A percentile compares a stretch with the other conserved stretches of the same genome.
Conservation (phyloP, 2,329 filamentous ascomycete species). For the Cadophora luteo-olivacea region DNA sequence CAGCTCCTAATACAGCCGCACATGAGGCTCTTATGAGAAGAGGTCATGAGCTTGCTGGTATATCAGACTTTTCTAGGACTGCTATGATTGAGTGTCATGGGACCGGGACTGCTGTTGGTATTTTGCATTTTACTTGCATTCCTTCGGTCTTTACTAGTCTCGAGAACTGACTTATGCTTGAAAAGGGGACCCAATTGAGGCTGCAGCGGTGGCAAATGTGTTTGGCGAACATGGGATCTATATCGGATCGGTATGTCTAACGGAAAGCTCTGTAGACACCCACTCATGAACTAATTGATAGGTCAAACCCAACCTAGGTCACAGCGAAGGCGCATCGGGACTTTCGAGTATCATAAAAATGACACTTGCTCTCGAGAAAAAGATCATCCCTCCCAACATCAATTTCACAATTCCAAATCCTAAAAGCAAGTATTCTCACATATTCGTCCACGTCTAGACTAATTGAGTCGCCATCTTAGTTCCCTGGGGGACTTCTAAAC, state of each 20-base stretch:
- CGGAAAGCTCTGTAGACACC: no score
- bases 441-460: no score
- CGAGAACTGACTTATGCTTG: no score
- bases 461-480: conserved; percentile 22
- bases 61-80: conserved; percentile 24
- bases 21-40: conserved; percentile 43
- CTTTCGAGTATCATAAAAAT: conserved; percentile 40
- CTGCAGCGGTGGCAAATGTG: no score
- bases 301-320: conserved; percentile 5
- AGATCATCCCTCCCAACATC: conserved; percentile 31
- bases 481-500: conserved; percentile 41
- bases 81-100: conserved; percentile 25
- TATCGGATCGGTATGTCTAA: no score
- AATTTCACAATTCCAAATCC: conserved; percentile 29
- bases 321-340: conserved; percentile 36
- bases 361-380: conserved; percentile 36
- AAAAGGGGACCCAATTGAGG: no score
- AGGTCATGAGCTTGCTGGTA: conserved; percentile 17
- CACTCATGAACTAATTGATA: no score
- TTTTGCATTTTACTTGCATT: background rate
- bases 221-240: no score
- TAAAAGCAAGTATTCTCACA: conserved; percentile 4
- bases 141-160: background rate
- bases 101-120: conserved; percentile 27
- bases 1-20: conserved; percentile 50